Percentiles rank a stretch among this genome's conserved stretches.
These are phyloP conservation scores for Solanum hybrid DNA, from an alignment of 305 asterid genomes.

Conservation along the genomic window DNA sequence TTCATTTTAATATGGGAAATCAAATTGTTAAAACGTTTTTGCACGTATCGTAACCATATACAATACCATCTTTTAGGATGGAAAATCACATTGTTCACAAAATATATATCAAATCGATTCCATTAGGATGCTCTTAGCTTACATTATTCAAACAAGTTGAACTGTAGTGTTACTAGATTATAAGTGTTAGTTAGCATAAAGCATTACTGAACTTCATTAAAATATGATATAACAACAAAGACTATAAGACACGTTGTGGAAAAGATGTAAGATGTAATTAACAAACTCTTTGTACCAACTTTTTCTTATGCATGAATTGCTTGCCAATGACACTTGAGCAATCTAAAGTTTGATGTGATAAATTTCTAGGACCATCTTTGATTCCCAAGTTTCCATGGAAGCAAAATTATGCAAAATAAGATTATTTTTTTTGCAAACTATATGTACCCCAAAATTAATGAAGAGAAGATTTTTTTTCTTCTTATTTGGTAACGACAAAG, in stretches of 20 bases:
- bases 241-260: background rate
- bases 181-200: background rate
- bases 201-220: background rate
- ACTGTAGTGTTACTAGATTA: background rate
- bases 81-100: background rate
- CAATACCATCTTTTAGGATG: background rate
- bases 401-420: background rate
- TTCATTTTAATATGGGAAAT: background rate
- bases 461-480: background rate
- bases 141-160: background rate
- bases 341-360: background rate
- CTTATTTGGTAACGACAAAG: background rate
- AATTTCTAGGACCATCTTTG: background rate
- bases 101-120: background rate
- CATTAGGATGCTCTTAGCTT: background rate
- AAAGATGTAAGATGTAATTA: background rate
- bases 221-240: background rate
- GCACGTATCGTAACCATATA: background rate
- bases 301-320: background rate
- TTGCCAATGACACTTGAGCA: background rate
- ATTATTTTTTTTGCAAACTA: no score
- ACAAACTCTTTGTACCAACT: background rate
- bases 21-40: background rate
- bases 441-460: background rate
- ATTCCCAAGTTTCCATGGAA: background rate